These are phyloP conservation scores for Fusarium beomiforme DNA, from an alignment of 2,329 filamentous ascomycete genomes.

Conservation along the genomic window DNA sequence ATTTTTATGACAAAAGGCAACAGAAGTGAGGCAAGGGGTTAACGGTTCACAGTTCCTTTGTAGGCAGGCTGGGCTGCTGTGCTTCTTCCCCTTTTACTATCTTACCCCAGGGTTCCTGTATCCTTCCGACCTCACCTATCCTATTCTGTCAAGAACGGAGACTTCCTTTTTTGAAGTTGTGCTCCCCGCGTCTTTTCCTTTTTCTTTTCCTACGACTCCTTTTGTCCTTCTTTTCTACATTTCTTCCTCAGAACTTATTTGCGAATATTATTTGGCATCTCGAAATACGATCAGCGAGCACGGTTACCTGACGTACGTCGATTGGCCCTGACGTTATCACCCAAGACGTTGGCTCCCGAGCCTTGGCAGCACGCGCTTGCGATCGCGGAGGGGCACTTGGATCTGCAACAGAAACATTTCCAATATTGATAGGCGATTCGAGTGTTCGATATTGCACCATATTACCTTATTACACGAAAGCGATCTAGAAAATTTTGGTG, in stretches of 20 bases:
- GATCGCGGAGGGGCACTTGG: slow-evolving; percentile 30
- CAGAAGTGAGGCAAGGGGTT: slow-evolving; percentile 9
- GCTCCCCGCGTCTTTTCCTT: slow-evolving; percentile 26
- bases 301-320: slow-evolving; percentile 15
- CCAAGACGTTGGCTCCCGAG: slow-evolving; percentile 36
- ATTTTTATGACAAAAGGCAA: slow-evolving; percentile 22
- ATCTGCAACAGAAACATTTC: background rate
- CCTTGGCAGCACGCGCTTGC: slow-evolving; percentile 39
- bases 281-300: slow-evolving; percentile 11
- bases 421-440: background rate
- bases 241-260: background rate
- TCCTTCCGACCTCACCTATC: background rate
- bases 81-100: slow-evolving; percentile 7
- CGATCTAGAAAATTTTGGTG: background rate
- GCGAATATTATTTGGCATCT: background rate
- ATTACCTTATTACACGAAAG: background rate
- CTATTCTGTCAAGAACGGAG: slow-evolving; percentile 18
- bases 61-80: background rate
- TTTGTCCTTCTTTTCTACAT: background rate
- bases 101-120: slow-evolving; percentile 23
- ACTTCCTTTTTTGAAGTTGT: slow-evolving; percentile 31
- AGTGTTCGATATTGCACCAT: background rate
- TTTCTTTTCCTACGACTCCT: background rate
- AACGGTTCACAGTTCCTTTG: background rate
- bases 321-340: slow-evolving; percentile 4